Conservation (phyloP, 1,284 basidiomycete genomes). For the Cutaneotrichosporon sp. region DNA sequence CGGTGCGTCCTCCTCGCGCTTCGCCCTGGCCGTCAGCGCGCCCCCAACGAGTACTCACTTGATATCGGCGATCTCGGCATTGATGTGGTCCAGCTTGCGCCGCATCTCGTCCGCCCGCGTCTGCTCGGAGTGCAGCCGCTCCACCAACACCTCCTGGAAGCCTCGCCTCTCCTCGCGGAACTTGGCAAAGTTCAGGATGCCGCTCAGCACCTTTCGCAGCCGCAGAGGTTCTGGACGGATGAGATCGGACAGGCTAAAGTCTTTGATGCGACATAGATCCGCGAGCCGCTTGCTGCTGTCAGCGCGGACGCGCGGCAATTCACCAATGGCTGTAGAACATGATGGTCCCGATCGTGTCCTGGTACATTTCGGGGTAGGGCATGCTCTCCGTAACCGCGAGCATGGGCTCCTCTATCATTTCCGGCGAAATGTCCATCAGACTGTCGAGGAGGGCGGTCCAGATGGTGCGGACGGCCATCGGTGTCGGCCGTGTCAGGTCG, state of each 20-base stretch:
- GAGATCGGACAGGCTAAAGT: constrained; percentile 75
- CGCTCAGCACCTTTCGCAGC: constrained; percentile 72
- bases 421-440: constrained; percentile 65
- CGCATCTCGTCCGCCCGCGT: constrained; percentile 46
- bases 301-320: constrained; percentile 57
- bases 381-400: constrained; percentile 60
- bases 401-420: constrained; percentile 64
- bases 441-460: constrained; percentile 62
- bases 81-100: constrained; percentile 60
- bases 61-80: constrained; percentile 62
- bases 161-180: constrained; percentile 57
- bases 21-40: constrained; percentile 58
- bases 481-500: constrained; percentile 68
- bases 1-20: constrained; percentile 70
- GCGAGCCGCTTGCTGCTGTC: constrained; percentile 56
- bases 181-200: constrained; percentile 89
- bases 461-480: constrained; percentile 64
- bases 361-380: constrained; percentile 62
- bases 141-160: constrained; percentile 28
- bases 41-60: constrained; percentile 59
- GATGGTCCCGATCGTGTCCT: constrained; percentile 61
- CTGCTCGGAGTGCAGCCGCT: not conserved
- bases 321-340: constrained; percentile 69
- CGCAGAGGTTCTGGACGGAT: constrained; percentile 69
- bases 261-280: constrained; percentile 68